Evolutionary conservation across 768 basidiomycete genomes (phyloP).

Genomic region (Boletus subparvulus): DNA sequence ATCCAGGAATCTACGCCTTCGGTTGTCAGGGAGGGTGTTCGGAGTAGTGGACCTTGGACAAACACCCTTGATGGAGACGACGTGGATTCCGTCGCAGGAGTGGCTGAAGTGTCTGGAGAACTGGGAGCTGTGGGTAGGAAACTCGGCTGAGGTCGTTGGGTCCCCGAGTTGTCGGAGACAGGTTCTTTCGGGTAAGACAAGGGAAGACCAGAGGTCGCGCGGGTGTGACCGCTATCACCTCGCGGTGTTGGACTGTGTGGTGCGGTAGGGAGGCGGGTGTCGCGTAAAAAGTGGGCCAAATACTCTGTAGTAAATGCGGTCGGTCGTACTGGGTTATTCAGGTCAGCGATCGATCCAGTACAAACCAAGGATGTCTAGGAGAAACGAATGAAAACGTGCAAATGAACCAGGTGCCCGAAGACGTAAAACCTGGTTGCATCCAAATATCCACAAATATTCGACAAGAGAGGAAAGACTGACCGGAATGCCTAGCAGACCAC

Average conservation of each 20-base stretch:
- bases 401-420: too few relatives aligned
- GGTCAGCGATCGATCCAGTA: conserved; percentile 8
- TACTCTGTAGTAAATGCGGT: conserved; percentile 3
- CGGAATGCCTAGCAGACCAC: not conserved
- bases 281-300: not conserved
- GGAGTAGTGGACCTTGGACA: not conserved
- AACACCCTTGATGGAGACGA: not conserved
- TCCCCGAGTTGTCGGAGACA: not conserved
- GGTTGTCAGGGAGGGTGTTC: not conserved
- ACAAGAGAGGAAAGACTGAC: conserved; percentile 8
- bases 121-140: not conserved
- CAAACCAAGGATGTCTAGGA: too few relatives aligned
- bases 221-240: not conserved
- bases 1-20: not conserved
- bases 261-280: not conserved
- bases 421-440: not conserved
- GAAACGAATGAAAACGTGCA: too few relatives aligned
- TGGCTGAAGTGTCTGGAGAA: not conserved
- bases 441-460: not conserved
- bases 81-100: not conserved
- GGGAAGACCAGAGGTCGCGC: not conserved
- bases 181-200: not conserved
- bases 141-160: not conserved
- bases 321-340: conserved; percentile 1
- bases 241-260: not conserved